Percentiles rank a stretch among this genome's conserved stretches.
phyloP scores from a whole-genome alignment of 768 basidiomycete genomes.

The Tephrocybe sp. region DNA sequence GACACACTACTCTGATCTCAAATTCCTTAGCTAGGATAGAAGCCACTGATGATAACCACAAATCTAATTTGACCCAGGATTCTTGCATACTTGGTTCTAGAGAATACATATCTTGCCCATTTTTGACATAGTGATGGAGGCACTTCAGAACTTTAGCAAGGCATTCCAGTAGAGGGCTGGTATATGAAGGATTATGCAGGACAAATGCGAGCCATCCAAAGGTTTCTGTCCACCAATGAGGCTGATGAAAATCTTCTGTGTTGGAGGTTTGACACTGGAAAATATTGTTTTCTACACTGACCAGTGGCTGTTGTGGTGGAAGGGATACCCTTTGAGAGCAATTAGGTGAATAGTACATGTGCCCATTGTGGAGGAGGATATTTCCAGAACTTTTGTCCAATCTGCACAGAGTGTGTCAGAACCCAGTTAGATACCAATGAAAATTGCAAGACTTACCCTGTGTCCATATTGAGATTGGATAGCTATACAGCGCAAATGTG shows the following conservation, averaged over 20 bases:
- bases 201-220: slow-evolving; percentile 7
- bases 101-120: neutral
- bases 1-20: neutral
- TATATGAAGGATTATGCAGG: neutral
- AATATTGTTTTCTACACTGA: neutral
- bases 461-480: too few species aligned
- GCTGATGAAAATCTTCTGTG: neutral
- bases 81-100: neutral
- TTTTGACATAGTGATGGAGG: neutral
- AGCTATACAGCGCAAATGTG: too few species aligned
- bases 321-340: neutral
- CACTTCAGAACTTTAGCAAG: neutral
- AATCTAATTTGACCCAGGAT: slow-evolving; percentile 5
- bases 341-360: neutral
- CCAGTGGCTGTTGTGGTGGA: neutral
- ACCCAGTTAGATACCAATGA: too few species aligned
- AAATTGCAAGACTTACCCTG: too few species aligned
- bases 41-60: neutral
- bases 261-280: neutral
- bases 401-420: too few species aligned
- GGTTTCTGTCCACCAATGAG: slow-evolving; percentile 1
- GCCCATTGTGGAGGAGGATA: neutral
- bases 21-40: slow-evolving; percentile 1
- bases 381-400: neutral
- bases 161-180: neutral